Evolutionary conservation across 176 grass and related monocot genomes (phyloP).

Genomic region (Triticum dicoccoides): DNA sequence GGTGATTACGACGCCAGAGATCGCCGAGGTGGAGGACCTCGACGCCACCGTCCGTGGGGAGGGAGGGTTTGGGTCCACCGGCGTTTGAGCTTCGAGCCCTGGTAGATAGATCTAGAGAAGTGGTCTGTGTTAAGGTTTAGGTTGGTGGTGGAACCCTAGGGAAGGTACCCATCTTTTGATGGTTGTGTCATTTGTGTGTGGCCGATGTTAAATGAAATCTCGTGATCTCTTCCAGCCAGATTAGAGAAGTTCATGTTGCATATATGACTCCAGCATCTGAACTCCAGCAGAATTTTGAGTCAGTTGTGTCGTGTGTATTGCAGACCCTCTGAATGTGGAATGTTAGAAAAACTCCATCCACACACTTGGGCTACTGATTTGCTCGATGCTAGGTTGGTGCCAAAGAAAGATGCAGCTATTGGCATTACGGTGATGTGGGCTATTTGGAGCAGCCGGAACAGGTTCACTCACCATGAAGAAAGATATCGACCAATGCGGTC

Average conservation of each 20-base stretch:
- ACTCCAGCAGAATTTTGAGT: neutral
- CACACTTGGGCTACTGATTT: no score
- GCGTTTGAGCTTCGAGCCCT: constrained; percentile 25
- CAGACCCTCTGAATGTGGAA: no score
- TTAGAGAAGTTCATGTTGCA: neutral
- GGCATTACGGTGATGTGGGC: no score
- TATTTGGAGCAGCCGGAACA: no score
- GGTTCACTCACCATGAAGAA: no score
- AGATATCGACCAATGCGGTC: no score
- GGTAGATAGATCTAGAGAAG: neutral
- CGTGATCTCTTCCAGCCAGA: neutral
- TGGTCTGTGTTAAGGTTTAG: neutral
- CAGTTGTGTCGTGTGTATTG: no score
- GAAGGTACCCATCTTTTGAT: neutral
- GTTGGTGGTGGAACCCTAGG: neutral
- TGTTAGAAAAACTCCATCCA: no score
- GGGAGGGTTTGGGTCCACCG: constrained; percentile 85
- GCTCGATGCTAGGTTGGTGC: no score
- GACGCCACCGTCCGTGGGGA: constrained; percentile 69
- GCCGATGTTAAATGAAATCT: neutral
- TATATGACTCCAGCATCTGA: no score
- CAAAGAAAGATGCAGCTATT: no score
- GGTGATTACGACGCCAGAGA: constrained; percentile 62
- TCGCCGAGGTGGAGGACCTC: constrained; percentile 77
- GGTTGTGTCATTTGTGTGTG: neutral